Evolutionary conservation across 2,329 filamentous ascomycete genomes (phyloP).

Genomic region (Endothia cerciana): DNA sequence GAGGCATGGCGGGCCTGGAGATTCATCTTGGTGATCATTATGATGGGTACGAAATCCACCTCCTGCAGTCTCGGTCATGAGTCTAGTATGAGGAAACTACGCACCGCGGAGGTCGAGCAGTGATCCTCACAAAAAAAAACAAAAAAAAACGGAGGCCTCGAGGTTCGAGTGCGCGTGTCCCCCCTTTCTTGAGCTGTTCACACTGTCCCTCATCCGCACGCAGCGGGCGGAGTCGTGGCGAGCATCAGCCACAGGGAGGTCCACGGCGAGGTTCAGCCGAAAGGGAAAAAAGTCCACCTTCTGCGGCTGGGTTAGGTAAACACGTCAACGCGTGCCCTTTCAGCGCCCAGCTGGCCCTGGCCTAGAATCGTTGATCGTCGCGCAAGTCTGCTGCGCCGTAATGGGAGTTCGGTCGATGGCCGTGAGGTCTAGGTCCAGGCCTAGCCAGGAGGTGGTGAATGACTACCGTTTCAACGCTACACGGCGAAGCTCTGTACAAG

Average conservation of each 20-base stretch:
- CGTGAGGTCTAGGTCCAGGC: background rate
- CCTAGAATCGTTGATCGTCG: background rate
- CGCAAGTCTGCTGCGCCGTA: background rate
- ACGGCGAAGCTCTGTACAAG: background rate
- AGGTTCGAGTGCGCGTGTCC: background rate
- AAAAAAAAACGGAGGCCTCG: background rate
- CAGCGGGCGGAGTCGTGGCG: background rate
- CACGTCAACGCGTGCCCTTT: background rate
- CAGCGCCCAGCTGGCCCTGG: background rate
- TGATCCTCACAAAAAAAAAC: no score
- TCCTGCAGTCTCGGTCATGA: background rate
- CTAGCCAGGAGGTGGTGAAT: background rate
- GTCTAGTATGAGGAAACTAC: no score
- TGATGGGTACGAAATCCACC: background rate
- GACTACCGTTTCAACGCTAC: background rate
- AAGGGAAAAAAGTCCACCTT: background rate
- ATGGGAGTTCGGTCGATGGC: constrained; percentile 8
- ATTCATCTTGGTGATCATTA: background rate
- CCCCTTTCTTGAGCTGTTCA: background rate
- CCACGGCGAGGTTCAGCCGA: background rate
- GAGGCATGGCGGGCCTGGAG: no score
- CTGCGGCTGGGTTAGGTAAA: background rate
- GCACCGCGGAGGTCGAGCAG: no score
- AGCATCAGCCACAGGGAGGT: background rate
- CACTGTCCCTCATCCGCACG: constrained; percentile 5